Evolutionary conservation across 495 filamentous ascomycete genomes (phyloP), one percentile per base, ranked within the genome.

Genomic region (Xeromyces bisporus): DNA sequence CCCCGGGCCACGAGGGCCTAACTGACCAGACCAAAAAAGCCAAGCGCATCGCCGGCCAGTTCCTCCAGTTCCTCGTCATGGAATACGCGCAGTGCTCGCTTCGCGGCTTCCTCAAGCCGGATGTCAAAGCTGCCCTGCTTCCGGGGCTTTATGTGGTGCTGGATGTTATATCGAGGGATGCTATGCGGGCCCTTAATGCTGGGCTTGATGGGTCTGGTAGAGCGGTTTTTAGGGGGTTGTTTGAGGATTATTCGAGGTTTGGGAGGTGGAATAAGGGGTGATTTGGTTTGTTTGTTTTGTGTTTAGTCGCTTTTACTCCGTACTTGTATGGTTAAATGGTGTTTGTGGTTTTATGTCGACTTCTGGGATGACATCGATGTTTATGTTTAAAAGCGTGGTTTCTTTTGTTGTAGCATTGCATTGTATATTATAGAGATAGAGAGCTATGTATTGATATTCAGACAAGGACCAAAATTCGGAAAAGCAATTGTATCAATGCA

Each of bases 1-100:
- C 43, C 10, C 60, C 53, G 26, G 46, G 50, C n/a, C 47, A 53
- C 30, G 49, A 58, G 15, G 54, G 53, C 8, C 64, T 93, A 10
- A 76, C 71, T 30, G 82, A 85, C 34, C 73, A 80, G 34, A 77
- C 75, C 5, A 78, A 80, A 39, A 75, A 71, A 32, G 80, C 80
- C 16, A 76, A 76, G 47, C 67, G 71, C 5, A 77, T 75, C 39
- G 80, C 78, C 0, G 79, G 80, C 0, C 71, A 78, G 49, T 69
- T 80, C 53, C 64, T 89, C 47, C 75, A 73, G 44, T 69, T 73
- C 31, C 50, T 91, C 14, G 53, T 92, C 18, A 73, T 73, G 56
- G 56, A 70, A 34, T 92, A 85, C 46, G 66, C 79, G 34, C 58
- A 68, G 35, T 66, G 69, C 42, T 73, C 77, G 38, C 61, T 93